Conservation (phyloP, 2,329 filamentous ascomycete species). For the Aspergillus neotritici region DNA sequence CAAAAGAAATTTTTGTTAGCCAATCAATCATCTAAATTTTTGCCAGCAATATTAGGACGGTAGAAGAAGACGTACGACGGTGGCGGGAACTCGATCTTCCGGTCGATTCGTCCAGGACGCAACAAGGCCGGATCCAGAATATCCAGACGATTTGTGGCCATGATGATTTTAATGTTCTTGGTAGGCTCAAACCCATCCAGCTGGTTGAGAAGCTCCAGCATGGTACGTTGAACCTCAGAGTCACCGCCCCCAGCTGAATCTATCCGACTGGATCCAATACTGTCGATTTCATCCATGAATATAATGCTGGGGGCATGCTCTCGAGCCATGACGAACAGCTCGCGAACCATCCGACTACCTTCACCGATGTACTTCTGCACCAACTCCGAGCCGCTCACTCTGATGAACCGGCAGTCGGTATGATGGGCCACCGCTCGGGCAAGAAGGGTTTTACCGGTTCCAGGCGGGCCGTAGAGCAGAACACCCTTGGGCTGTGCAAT, state of each 20-base stretch:
- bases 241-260: constrained; percentile 93
- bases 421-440: constrained; percentile 96
- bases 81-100: constrained; percentile 98
- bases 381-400: constrained; percentile 90
- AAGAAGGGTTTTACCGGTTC: constrained; percentile 93
- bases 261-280: constrained; percentile 93
- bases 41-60: not conserved
- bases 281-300: constrained; percentile 99
- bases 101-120: constrained; percentile 93
- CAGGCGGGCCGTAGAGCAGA: constrained; percentile 89
- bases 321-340: constrained; percentile 97
- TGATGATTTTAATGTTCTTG: constrained; percentile 99
- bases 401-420: constrained; percentile 98
- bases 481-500: constrained; percentile 98
- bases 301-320: constrained; percentile 98
- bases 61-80: constrained; percentile 55
- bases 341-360: constrained; percentile 95
- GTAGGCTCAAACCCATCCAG: constrained; percentile 97
- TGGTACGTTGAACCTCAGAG: constrained; percentile 96
- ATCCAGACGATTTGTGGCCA: constrained; percentile 97
- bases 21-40: constrained; percentile 10
- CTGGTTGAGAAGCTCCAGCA: constrained; percentile 97
- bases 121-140: constrained; percentile 93
- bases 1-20: constrained; percentile 9
- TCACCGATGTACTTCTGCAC: constrained; percentile 99